Percentiles rank a stretch among this genome's conserved stretches.
Conservation (phyloP, 148 eudicot species). For the Rhododendron ovatum region DNA sequence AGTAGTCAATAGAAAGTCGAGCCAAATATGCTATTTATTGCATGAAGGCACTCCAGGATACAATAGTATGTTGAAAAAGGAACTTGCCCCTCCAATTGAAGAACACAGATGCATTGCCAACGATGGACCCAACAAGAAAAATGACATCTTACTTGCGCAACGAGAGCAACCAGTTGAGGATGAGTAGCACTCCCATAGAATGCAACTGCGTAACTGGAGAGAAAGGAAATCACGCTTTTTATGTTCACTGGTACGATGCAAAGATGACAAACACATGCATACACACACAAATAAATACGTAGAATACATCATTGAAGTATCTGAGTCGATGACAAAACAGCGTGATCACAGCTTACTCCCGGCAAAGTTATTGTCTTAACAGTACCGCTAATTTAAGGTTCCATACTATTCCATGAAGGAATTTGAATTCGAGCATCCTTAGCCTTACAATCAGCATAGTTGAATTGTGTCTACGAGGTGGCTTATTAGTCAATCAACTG, state of each 20-base stretch:
- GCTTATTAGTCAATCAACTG: not conserved
- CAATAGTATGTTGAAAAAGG: not conserved
- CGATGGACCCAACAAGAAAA: not conserved
- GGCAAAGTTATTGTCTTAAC: not conserved
- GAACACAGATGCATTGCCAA: not conserved
- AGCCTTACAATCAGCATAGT: not conserved
- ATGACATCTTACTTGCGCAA: slow-evolving; percentile 76
- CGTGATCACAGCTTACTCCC: not conserved
- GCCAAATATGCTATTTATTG: not conserved
- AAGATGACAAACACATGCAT: not conserved
- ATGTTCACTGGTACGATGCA: not conserved
- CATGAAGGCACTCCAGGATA: not conserved
- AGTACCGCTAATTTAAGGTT: not conserved
- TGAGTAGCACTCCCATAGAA: slow-evolving; percentile 62
- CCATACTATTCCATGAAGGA: not conserved
- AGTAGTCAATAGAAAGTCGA: not conserved
- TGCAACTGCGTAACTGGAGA: slow-evolving; percentile 77
- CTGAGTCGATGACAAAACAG: not conserved
- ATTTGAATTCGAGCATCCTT: not conserved
- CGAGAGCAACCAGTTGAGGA: slow-evolving; percentile 83
- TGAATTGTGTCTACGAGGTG: not conserved
- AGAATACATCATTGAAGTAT: not conserved
- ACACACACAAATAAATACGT: not conserved
- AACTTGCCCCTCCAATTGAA: not conserved
- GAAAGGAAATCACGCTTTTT: not conserved